Percentiles rank a stretch among this genome's conserved stretches.
These are phyloP conservation scores for Myriosclerotinia curreyana DNA, from an alignment of 2,329 filamentous ascomycete genomes.

Conservation along the genomic window DNA sequence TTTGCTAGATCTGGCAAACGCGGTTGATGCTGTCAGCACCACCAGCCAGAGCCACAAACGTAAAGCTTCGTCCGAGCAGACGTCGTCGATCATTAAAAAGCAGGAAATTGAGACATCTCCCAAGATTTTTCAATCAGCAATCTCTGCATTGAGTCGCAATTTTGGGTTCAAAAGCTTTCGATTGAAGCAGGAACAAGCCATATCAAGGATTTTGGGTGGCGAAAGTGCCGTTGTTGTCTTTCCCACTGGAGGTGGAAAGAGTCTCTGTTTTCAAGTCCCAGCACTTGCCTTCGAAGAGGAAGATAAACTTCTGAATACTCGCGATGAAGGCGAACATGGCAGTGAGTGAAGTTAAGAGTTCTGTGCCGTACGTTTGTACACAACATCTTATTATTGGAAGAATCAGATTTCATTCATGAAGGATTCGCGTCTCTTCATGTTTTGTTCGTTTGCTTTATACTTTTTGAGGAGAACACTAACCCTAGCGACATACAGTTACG, in stretches of 20 bases:
- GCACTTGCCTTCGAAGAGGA: conserved; percentile 45
- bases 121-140: conserved; percentile 30
- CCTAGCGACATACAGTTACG: conserved; percentile 41
- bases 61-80: conserved; percentile 16
- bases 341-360: conserved; percentile 26
- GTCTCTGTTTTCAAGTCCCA: conserved; percentile 45
- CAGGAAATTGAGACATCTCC: conserved; percentile 1
- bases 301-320: conserved; percentile 38
- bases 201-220: conserved; percentile 44
- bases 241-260: conserved; percentile 45
- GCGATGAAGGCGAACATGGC: conserved; percentile 38
- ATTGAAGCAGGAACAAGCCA: conserved; percentile 47
- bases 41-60: conserved; percentile 17
- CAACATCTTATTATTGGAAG: background rate
- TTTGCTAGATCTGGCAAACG: conserved; percentile 20
- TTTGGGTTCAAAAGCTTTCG: conserved; percentile 46
- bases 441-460: background rate
- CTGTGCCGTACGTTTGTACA: background rate
- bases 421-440: background rate
- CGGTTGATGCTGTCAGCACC: conserved; percentile 9
- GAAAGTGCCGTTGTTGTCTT: conserved; percentile 46
- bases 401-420: background rate
- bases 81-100: conserved; percentile 18
- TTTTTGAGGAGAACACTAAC: background rate
- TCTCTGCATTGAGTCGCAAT: conserved; percentile 40